Base-by-base conservation (phyloP, 2,329 filamentous ascomycete species). In the Albophoma yamanashiensis region DNA sequence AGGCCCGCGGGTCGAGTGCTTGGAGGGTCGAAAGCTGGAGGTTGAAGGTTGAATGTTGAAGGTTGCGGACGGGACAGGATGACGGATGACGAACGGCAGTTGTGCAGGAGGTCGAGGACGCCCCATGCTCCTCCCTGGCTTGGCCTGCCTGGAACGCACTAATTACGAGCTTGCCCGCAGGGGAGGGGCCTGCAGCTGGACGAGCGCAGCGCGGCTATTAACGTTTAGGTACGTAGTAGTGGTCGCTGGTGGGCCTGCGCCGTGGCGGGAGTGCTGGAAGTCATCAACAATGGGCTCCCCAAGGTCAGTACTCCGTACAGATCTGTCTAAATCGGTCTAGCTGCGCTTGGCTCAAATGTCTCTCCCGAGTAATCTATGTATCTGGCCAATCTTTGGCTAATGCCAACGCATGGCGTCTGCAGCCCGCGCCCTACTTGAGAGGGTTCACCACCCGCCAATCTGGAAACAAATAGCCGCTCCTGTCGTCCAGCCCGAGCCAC, bases 401-500 rank as follows among this genome's bases (percentile, higher is more conserved):
- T 31, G 27, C 27, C 27, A 31, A 31, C 27, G 27, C 27, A 31
- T 31, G 27, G 27, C 27, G 27, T 31, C 27, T 31, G 27, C 27
- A 31, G 50, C 17, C 50, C 4, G 8, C 9, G 17, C 50, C 27
- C 27, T 53, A 53, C 17, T 22, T n/a, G 50, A 36, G 31, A 15
- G 58, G 56, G 36, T 60, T 62, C 58, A 65, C 52, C n/a, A 59
- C 56, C 40, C 64, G 72, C 82, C 82, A 85, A 59, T 77, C 77
- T 0, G 82, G 82, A 61, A 78, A 74, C 53, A 79, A 68, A 58
- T 74, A 79, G 4, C 72, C 77, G 4, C 69, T 68, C 57, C 70
- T 72, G 42, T 75, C 74, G 58, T 62, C 65, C 43, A 71, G 70
- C 50, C 63, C 73, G 12, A 70, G 68, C 71, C 75, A 79, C 55